Base-by-base conservation (phyloP, 306 rosid genomes). In the Cucumis cinereus region DNA sequence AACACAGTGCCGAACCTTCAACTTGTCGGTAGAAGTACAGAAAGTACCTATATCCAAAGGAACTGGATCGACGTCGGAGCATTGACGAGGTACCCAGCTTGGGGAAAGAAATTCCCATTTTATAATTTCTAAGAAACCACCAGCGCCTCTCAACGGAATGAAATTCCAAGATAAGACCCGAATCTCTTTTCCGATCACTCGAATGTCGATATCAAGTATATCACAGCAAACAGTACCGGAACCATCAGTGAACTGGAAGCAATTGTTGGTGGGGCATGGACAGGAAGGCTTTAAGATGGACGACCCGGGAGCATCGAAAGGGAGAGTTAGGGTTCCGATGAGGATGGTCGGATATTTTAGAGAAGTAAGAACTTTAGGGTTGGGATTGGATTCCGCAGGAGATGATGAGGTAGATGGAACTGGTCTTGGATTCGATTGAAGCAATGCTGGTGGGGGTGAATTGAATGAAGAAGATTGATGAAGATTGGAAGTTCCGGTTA, bases 181-280 rank as follows among this genome's bases (percentile, higher is more conserved):
- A 76, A 91, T 87, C 70, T 81, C 78, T 69, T 66, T 83, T 6
- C 86, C 87, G 0, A 91, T 50, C 7, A 85, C 84, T 43, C 59
- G 43, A 8, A 83, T 50, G 30, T 84, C 85, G 38, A 88, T 83
- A 57, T 79, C 81, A 60, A 94, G 89, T 76, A 94, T 43, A 79
- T 94, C 97, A 72, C 98, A 94, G 82, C 98, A 94, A 59, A 91
- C 55, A 0, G 89, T 72, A 75, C 82, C 85, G 26, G 90, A 86
- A 38, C 74, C 81, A 74, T 94, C 96, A 20, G 93, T 82, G 85
- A 94, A 91, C 69, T 80, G 90, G 84, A 94, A 77, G 88, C 98
- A 88, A 73, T 53, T 79, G 61, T 20, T 77, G 82, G 55, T 82
- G 22, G 88, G 78, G 85, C 97, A 90, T 20, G 62, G 67, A 76